Percentiles rank a stretch among this genome's conserved stretches.
Evolutionary conservation across 306 rosid species (phyloP).

Genomic region (Spatholobus suberectus): DNA sequence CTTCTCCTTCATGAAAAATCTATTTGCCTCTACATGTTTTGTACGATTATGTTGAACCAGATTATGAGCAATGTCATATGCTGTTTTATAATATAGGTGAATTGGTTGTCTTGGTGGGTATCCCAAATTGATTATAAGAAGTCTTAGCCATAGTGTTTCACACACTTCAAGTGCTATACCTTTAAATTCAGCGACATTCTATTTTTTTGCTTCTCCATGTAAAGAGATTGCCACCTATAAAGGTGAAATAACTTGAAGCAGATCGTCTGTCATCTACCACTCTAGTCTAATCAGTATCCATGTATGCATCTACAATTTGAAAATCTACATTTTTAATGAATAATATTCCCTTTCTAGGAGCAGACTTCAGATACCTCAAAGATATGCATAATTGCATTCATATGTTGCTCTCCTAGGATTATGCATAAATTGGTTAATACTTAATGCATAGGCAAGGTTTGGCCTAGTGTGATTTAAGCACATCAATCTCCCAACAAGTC

Average conservation of each 20-base stretch:
- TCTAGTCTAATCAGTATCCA: rapidly evolving
- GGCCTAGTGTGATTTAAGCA: too few relatives aligned
- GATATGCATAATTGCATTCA: background rate
- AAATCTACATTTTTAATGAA: background rate
- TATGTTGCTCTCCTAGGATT: too few relatives aligned
- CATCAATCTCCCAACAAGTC: too few relatives aligned
- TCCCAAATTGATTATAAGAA: background rate
- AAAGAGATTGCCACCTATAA: background rate
- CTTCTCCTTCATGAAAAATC: background rate
- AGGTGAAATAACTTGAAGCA: too few relatives aligned
- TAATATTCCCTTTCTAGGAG: background rate
- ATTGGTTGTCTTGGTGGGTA: background rate
- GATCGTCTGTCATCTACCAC: background rate
- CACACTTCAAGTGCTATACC: background rate
- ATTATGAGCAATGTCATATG: background rate
- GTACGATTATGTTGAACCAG: background rate
- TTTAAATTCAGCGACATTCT: background rate
- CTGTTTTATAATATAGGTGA: background rate
- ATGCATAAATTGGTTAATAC: too few relatives aligned
- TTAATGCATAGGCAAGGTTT: too few relatives aligned
- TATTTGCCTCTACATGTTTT: background rate
- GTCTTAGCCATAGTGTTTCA: background rate
- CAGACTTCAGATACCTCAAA: background rate
- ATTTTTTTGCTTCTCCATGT: background rate
- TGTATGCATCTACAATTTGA: background rate